A percentile compares a stretch with the other conserved stretches of the same genome.
These are phyloP conservation scores for Flaveria bidentis DNA, from an alignment of 129 eudicot species.

Conservation along the genomic window DNA sequence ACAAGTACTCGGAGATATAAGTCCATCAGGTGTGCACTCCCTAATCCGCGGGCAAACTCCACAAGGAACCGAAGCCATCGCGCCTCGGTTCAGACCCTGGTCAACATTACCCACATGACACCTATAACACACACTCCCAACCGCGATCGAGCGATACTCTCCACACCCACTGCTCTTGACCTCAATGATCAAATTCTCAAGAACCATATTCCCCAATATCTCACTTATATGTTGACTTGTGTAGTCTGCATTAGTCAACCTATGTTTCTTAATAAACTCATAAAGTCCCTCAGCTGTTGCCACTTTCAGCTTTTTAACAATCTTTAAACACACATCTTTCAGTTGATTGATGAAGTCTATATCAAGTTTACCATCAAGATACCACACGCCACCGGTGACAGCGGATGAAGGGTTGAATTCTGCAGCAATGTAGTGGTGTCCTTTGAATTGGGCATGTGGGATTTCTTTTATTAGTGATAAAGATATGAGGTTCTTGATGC, in stretches of 20 bases:
- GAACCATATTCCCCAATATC: constrained; percentile 48
- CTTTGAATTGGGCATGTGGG: constrained; percentile 33
- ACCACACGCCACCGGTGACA: constrained; percentile 71
- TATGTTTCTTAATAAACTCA: constrained; percentile 20
- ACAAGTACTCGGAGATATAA: constrained; percentile 51
- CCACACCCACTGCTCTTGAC: constrained; percentile 71
- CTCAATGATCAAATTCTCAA: constrained; percentile 63
- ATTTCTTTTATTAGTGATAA: constrained; percentile 51
- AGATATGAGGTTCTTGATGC: constrained; percentile 16
- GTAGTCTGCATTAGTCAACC: constrained; percentile 10
- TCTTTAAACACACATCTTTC: constrained; percentile 27
- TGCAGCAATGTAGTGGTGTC: constrained; percentile 45
- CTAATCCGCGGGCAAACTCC: constrained; percentile 63
- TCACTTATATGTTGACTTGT: constrained; percentile 47
- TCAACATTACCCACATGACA: constrained; percentile 26
- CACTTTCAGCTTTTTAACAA: constrained; percentile 38
- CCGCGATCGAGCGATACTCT: constrained; percentile 55
- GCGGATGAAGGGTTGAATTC: constrained; percentile 59
- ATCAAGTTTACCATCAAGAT: constrained; percentile 56
- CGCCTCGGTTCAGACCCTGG: constrained; percentile 35
- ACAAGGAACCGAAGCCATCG: constrained; percentile 69
- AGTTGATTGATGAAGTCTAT: constrained; percentile 34
- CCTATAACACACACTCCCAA: constrained; percentile 63
- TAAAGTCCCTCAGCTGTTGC: constrained; percentile 47
- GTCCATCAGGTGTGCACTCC: constrained; percentile 26